Percentiles rank a stretch among this genome's conserved stretches.
These are phyloP conservation scores for Pythium phragmitis DNA, from an alignment of 352 stramenopile species.

Conservation along the genomic window DNA sequence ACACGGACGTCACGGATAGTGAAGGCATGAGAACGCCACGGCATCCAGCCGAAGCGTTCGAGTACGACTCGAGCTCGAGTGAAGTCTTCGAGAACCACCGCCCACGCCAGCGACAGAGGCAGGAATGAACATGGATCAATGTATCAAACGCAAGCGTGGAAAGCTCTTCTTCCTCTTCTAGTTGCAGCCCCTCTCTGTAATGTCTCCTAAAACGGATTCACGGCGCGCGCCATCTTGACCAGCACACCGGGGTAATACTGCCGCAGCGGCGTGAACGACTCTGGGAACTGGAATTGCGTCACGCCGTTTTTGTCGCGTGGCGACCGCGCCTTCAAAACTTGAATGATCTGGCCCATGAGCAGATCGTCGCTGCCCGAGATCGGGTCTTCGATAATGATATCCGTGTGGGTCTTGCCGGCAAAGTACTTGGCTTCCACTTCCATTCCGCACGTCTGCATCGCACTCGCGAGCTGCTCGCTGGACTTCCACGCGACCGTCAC, in stretches of 20 bases:
- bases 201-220: conserved; percentile 55
- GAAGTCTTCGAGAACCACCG: neutral
- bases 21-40: conserved; percentile 1
- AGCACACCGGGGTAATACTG: conserved; percentile 47
- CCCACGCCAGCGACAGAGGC: neutral
- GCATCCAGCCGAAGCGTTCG: neutral
- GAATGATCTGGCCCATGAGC: conserved; percentile 53
- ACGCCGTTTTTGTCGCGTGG: conserved; percentile 36
- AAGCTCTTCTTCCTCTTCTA: too few relatives aligned
- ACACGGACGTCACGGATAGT: neutral
- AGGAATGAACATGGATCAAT: too few relatives aligned
- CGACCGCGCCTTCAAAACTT: conserved; percentile 43
- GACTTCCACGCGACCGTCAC: conserved; percentile 60
- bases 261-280: conserved; percentile 36
- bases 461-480: conserved; percentile 48
- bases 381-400: conserved; percentile 91
- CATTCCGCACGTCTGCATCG: conserved; percentile 44
- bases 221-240: conserved; percentile 43
- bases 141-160: too few relatives aligned
- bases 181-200: neutral
- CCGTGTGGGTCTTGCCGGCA: conserved; percentile 86
- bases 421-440: conserved; percentile 70
- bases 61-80: too few relatives aligned
- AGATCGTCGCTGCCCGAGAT: conserved; percentile 62
- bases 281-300: conserved; percentile 35